Percentiles rank a stretch among this genome's conserved stretches.
phyloP scores from a whole-genome alignment of 2,329 filamentous ascomycete genomes.

The Pseudogymnoascus sp. region DNA sequence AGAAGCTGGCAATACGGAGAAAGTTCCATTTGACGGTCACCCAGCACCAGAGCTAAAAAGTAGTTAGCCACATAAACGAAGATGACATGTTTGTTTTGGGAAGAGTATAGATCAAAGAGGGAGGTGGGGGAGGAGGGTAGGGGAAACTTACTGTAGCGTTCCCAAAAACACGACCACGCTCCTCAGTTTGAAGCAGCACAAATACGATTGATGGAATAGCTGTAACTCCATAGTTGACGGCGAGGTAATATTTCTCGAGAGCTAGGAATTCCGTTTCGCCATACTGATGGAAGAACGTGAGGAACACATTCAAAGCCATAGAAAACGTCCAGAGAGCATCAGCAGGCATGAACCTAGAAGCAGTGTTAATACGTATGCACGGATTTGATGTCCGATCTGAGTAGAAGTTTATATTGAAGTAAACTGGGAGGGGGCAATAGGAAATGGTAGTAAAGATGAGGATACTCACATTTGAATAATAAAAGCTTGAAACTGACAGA shows the following conservation, averaged over 20 bases:
- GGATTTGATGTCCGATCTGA: background rate
- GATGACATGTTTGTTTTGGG: background rate
- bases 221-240: conserved; percentile 66
- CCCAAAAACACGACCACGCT: conserved; percentile 59
- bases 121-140: background rate
- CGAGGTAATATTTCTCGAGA: conserved; percentile 65
- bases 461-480: conserved; percentile 70
- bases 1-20: conserved; percentile 69
- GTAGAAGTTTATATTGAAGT: background rate
- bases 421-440: background rate
- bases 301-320: conserved; percentile 78
- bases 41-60: conserved; percentile 67
- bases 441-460: background rate
- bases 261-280: conserved; percentile 12
- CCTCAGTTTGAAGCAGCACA: conserved; percentile 52
- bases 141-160: conserved; percentile 26
- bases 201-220: conserved; percentile 62
- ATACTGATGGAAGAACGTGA: conserved; percentile 55
- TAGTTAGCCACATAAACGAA: conserved; percentile 30
- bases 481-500: conserved; percentile 68
- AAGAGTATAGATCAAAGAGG: conserved; percentile 47
- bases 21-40: conserved; percentile 60
- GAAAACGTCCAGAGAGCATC: conserved; percentile 71
- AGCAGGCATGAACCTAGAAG: conserved; percentile 65
- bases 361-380: conserved; percentile 1